phyloP scores from a whole-genome alignment of 352 stramenopile species.

The Globisporangium camurandrum region DNA sequence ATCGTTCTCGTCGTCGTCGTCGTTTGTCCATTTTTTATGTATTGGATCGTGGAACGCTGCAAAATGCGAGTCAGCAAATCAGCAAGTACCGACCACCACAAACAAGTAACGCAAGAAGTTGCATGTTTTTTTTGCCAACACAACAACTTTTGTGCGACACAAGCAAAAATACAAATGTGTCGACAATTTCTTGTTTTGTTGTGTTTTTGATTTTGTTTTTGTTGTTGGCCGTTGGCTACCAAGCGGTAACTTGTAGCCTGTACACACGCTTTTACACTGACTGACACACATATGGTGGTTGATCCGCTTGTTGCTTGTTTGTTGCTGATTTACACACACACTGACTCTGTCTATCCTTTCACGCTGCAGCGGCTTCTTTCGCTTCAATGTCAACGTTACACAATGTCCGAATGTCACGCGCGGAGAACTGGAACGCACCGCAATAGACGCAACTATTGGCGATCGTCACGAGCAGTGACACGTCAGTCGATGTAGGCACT shows the following conservation, averaged over 20 bases:
- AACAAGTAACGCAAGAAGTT: not conserved
- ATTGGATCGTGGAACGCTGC: not conserved
- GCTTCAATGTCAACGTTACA: slow-evolving; percentile 5
- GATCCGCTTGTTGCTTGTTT: not conserved
- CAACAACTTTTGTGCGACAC: too few species aligned
- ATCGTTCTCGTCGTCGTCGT: not conserved
- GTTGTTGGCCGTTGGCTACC: too few species aligned
- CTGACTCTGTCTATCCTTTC: not conserved
- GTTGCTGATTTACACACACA: not conserved
- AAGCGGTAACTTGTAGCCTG: too few species aligned
- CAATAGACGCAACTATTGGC: slow-evolving; percentile 63
- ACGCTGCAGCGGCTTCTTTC: not conserved
- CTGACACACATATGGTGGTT: not conserved
- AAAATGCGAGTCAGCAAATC: too few species aligned
- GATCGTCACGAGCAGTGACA: slow-evolving; percentile 52
- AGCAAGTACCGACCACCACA: not conserved
- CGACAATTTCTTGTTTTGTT: too few species aligned
- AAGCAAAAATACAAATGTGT: too few species aligned
- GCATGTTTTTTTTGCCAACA: too few species aligned
- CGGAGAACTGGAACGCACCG: slow-evolving; percentile 23
- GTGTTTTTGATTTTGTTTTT: too few species aligned
- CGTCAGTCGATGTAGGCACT: slow-evolving; percentile 20
- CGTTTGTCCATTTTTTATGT: too few species aligned
- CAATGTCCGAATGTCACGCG: slow-evolving; percentile 24
- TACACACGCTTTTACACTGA: too few species aligned